Conservation (phyloP, 352 stramenopile genomes). For the Pilasporangium apinafurcum region DNA sequence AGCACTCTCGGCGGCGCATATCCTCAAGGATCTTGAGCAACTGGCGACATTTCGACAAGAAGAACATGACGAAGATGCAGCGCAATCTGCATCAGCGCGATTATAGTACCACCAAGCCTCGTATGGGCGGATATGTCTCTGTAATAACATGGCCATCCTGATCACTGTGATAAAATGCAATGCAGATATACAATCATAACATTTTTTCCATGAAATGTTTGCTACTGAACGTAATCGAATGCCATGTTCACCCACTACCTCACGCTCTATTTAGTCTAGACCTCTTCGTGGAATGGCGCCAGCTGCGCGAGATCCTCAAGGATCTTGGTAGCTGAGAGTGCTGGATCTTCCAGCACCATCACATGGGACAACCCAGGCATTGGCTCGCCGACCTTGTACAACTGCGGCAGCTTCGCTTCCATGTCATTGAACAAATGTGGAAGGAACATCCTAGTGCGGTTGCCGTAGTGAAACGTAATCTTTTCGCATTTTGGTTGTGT, state of each 20-base stretch:
- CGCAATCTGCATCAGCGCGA: too few relatives aligned
- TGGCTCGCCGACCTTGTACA: constrained; percentile 16
- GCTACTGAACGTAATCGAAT: too few relatives aligned
- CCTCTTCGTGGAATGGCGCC: constrained; percentile 3
- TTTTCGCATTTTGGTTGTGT: constrained; percentile 9
- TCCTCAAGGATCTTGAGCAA: background rate
- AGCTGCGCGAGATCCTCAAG: constrained; percentile 9
- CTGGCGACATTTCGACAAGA: background rate
- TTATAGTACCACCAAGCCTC: too few relatives aligned
- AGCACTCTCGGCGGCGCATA: background rate
- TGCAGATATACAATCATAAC: too few relatives aligned
- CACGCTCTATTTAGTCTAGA: too few relatives aligned
- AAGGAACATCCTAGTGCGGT: constrained; percentile 23
- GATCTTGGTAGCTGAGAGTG: constrained; percentile 16
- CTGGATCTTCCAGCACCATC: constrained; percentile 30
- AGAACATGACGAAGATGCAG: too few relatives aligned
- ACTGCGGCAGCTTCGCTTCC: constrained; percentile 8
- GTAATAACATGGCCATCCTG: too few relatives aligned
- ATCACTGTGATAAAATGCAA: too few relatives aligned
- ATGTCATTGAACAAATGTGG: constrained; percentile 11
- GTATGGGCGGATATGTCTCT: too few relatives aligned
- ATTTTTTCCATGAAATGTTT: too few relatives aligned
- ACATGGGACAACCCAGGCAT: constrained; percentile 20
- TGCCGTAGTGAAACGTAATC: constrained; percentile 14
- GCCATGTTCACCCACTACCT: too few relatives aligned